Conservation (phyloP, 2,329 filamentous ascomycete genomes). For the Orbilia brochopaga region DNA sequence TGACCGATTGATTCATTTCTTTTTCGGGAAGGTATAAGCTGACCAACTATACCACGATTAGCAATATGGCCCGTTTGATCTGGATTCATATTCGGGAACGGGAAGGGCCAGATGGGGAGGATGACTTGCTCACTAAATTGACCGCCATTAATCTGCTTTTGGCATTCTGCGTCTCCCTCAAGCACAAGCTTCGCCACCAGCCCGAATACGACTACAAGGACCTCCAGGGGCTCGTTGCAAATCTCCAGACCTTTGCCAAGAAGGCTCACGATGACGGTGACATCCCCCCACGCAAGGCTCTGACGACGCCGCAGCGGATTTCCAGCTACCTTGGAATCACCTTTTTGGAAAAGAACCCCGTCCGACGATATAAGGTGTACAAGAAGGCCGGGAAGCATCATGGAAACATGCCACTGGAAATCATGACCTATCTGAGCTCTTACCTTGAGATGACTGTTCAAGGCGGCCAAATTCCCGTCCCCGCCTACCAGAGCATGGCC, state of each 20-base stretch:
- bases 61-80: conserved; percentile 71
- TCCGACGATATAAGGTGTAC: conserved; percentile 76
- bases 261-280: conserved; percentile 58
- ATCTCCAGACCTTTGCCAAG: conserved; percentile 77
- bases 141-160: conserved; percentile 76
- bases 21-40: background rate
- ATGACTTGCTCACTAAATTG: conserved; percentile 73
- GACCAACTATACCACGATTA: conserved; percentile 11
- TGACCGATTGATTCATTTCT: background rate
- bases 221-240: conserved; percentile 70
- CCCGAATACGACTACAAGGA: conserved; percentile 79
- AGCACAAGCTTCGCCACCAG: conserved; percentile 83
- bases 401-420: conserved; percentile 83
- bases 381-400: conserved; percentile 66
- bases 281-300: conserved; percentile 59
- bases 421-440: conserved; percentile 73
- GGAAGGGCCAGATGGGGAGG: conserved; percentile 65
- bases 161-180: conserved; percentile 77
- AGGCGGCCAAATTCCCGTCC: conserved; percentile 65
- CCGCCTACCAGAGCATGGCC: conserved; percentile 67
- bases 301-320: conserved; percentile 65
- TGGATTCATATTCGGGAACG: conserved; percentile 78
- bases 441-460: conserved; percentile 69
- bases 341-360: conserved; percentile 77
- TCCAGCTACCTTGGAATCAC: conserved; percentile 78